A percentile compares a stretch with the other conserved stretches of the same genome.
Conservation (phyloP, 495 filamentous ascomycete genomes). For the Hypoxylon cercidicola region DNA sequence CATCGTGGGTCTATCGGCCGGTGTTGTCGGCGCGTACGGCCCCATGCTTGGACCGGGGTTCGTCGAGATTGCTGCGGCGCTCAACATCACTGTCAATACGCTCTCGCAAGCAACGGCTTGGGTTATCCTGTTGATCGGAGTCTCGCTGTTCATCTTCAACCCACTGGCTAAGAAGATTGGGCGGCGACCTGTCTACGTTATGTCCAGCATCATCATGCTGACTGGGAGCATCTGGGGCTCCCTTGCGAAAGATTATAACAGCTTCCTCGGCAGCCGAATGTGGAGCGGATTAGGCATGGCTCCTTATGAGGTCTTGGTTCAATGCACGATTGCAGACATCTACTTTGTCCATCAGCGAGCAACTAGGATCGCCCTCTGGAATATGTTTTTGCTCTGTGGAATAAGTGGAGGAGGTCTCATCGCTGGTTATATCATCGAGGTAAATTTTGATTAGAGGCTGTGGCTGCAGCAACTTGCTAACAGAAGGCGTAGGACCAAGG, state of each 20-base stretch:
- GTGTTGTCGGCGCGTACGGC: conserved; percentile 65
- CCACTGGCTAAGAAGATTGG: conserved; percentile 73
- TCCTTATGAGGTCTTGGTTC: conserved; percentile 67
- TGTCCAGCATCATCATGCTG: conserved; percentile 67
- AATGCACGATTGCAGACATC: conserved; percentile 65
- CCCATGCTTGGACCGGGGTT: conserved; percentile 65
- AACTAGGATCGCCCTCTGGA: conserved; percentile 72
- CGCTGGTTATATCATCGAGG: conserved; percentile 62
- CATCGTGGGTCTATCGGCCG: conserved; percentile 64
- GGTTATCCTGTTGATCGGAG: conserved; percentile 49
- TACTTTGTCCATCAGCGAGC: conserved; percentile 75
- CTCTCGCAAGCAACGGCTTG: conserved; percentile 52
- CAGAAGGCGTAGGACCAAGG: conserved; percentile 52
- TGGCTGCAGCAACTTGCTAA: conserved; percentile 20
- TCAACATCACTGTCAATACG: conserved; percentile 47
- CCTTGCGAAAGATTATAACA: conserved; percentile 63
- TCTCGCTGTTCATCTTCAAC: conserved; percentile 65
- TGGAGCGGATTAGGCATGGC: conserved; percentile 66
- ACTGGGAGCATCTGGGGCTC: conserved; percentile 69
- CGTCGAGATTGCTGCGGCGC: conserved; percentile 50
- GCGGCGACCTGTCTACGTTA: conserved; percentile 69
- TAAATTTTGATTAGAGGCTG: conserved; percentile 17
- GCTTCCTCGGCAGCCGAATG: conserved; percentile 63
- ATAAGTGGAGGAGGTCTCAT: conserved; percentile 62
- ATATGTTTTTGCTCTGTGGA: conserved; percentile 66